phyloP scores from a whole-genome alignment of 2,329 filamentous ascomycete genomes.

The Paraphaeosphaeria sporulosa region DNA sequence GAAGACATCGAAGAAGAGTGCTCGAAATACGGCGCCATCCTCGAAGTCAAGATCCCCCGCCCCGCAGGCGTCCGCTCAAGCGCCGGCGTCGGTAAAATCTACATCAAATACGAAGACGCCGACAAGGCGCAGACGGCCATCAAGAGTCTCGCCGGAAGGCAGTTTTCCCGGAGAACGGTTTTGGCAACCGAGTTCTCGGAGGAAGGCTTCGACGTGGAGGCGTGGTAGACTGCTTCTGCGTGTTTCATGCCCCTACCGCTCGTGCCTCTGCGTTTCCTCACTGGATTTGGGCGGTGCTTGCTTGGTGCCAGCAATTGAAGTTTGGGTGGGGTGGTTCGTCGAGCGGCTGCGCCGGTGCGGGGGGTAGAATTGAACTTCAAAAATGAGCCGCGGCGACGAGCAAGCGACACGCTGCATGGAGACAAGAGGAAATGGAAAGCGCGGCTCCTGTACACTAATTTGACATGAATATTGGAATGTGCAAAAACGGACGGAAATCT shows the following conservation, averaged over 20 bases:
- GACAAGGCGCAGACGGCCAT: slow-evolving; percentile 85
- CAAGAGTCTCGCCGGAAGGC: slow-evolving; percentile 87
- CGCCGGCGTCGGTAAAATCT: slow-evolving; percentile 95
- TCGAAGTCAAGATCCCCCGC: slow-evolving; percentile 92
- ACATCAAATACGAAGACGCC: slow-evolving; percentile 84
- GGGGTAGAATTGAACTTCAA: neutral
- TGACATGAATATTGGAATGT: slow-evolving; percentile 10
- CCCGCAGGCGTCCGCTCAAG: slow-evolving; percentile 84
- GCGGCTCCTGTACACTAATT: slow-evolving; percentile 19
- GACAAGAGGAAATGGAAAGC: neutral
- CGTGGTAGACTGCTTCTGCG: slow-evolving; percentile 66
- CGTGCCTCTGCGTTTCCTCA: slow-evolving; percentile 4
- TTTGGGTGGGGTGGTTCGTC: neutral
- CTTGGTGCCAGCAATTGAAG: neutral
- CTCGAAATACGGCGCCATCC: slow-evolving; percentile 82
- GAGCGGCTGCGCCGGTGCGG: neutral
- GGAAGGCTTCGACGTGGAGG: slow-evolving; percentile 93
- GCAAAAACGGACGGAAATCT: slow-evolving; percentile 1
- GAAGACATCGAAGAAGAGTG: slow-evolving; percentile 96
- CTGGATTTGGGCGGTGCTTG: slow-evolving; percentile 2
- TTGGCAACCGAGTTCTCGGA: slow-evolving; percentile 97
- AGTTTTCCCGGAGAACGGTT: slow-evolving; percentile 95
- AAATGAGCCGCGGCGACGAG: neutral
- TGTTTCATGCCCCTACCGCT: slow-evolving; percentile 32
- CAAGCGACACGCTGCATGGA: neutral